phyloP scores from a whole-genome alignment of 495 filamentous ascomycete genomes.

The Rhizodiscina lignyota region DNA sequence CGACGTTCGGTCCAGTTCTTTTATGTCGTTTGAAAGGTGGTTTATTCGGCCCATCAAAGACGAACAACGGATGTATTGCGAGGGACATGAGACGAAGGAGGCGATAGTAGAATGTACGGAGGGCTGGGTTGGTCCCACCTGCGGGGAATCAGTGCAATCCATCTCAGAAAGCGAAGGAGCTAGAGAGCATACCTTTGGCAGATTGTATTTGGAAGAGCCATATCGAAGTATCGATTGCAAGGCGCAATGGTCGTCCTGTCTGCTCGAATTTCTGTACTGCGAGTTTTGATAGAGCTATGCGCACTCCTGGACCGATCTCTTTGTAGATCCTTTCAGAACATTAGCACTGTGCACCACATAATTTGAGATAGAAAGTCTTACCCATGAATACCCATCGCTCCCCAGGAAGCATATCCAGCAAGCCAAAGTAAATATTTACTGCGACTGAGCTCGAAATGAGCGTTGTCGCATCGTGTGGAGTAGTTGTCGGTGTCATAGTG shows the following conservation, averaged over 20 bases:
- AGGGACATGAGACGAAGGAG: slow-evolving; percentile 66
- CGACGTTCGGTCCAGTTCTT: slow-evolving; percentile 30
- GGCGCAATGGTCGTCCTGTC: slow-evolving; percentile 53
- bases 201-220: slow-evolving; percentile 94
- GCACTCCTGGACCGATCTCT: slow-evolving; percentile 67
- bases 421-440: no score
- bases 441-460: no score
- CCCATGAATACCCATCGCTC: slow-evolving; percentile 24
- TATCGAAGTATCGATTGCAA: slow-evolving; percentile 92
- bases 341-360: slow-evolving; percentile 1
- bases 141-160: slow-evolving; percentile 2
- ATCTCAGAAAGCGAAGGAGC: background rate
- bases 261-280: slow-evolving; percentile 57
- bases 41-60: slow-evolving; percentile 87
- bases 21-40: slow-evolving; percentile 82
- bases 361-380: slow-evolving; percentile 2
- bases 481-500: no score
- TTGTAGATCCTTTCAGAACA: slow-evolving; percentile 54
- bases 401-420: no score
- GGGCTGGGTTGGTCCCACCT: slow-evolving; percentile 78
- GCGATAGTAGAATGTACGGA: slow-evolving; percentile 86
- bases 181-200: slow-evolving; percentile 37
- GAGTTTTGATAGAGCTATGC: slow-evolving; percentile 70
- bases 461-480: no score
- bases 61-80: slow-evolving; percentile 77